A percentile compares a stretch with the other conserved stretches of the same genome.
Conservation (phyloP, 495 filamentous ascomycete species). For the Neurospora sp. region DNA sequence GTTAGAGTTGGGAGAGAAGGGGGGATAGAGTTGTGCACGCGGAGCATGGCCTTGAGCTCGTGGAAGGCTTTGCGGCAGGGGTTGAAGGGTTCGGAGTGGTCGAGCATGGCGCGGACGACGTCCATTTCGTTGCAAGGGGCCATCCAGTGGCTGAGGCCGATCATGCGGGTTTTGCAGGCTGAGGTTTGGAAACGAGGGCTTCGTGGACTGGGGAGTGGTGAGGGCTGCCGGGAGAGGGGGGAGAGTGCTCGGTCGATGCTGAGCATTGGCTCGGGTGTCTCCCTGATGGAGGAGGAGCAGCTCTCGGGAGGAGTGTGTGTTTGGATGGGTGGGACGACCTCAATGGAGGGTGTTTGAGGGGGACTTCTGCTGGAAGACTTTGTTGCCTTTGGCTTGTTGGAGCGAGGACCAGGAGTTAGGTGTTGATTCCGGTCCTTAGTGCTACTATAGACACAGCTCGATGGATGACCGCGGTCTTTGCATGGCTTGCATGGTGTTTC, state of each 20-base stretch:
- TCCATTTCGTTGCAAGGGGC: constrained; percentile 12
- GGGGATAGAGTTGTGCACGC: background rate
- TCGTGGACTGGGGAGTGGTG: background rate
- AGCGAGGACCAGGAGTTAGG: background rate
- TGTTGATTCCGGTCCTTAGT: background rate
- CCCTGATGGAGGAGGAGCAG: constrained; percentile 4
- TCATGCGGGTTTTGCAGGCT: constrained; percentile 10
- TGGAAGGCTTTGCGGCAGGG: constrained; percentile 6
- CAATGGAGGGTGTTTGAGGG: background rate
- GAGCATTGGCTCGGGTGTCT: constrained; percentile 3
- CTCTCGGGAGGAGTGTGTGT: constrained; percentile 7
- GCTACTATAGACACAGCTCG: constrained; percentile 7
- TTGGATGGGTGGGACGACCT: background rate
- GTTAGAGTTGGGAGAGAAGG: background rate
- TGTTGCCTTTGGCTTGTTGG: background rate
- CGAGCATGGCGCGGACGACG: constrained; percentile 10
- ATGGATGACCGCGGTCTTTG: constrained; percentile 6
- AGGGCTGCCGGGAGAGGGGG: background rate
- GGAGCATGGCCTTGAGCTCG: constrained; percentile 10
- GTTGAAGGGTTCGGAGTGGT: constrained; percentile 9
- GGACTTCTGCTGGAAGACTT: background rate
- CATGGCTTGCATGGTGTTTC: constrained; percentile 37
- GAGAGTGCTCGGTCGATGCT: background rate
- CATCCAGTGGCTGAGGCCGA: constrained; percentile 17
- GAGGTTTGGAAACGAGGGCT: constrained; percentile 1